phyloP scores from a whole-genome alignment of 2,329 filamentous ascomycete species.

The Ceratocystis variospora region DNA sequence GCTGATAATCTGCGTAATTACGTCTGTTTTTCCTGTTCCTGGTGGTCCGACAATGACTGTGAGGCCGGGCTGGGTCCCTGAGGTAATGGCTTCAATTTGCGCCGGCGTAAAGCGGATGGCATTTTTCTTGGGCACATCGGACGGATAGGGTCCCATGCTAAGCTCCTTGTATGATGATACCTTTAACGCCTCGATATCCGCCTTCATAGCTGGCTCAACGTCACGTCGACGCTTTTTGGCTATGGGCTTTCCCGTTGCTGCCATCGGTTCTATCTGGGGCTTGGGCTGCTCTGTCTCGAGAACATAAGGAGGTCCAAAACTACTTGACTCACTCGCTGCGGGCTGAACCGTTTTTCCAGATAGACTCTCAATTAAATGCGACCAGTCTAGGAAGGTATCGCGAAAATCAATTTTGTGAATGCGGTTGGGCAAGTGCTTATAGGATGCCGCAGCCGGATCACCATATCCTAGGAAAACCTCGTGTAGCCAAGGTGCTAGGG shows the following conservation, averaged over 20 bases:
- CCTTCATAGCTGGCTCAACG: conserved; percentile 50
- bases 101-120: conserved; percentile 75
- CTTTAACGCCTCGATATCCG: conserved; percentile 53
- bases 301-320: conserved; percentile 78
- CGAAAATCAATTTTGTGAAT: conserved; percentile 73
- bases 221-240: conserved; percentile 83
- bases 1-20: conserved; percentile 95
- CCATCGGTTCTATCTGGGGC: conserved; percentile 26
- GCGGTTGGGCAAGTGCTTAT: conserved; percentile 66
- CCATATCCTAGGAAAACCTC: conserved; percentile 97
- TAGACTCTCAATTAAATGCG: conserved; percentile 79
- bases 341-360: conserved; percentile 80
- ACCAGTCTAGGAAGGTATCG: conserved; percentile 92
- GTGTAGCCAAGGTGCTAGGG: conserved; percentile 80
- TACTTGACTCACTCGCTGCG: conserved; percentile 52
- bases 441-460: conserved; percentile 75
- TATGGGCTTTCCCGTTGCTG: conserved; percentile 40
- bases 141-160: conserved; percentile 79
- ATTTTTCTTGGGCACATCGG: conserved; percentile 72
- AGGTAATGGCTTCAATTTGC: conserved; percentile 84
- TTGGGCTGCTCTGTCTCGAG: conserved; percentile 49
- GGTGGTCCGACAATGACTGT: conserved; percentile 91
- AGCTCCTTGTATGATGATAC: conserved; percentile 82
- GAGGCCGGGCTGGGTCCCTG: conserved; percentile 83
- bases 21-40: conserved; percentile 97